phyloP scores from a whole-genome alignment of 2,329 filamentous ascomycete genomes.

The Emergomyces pasteurianus region DNA sequence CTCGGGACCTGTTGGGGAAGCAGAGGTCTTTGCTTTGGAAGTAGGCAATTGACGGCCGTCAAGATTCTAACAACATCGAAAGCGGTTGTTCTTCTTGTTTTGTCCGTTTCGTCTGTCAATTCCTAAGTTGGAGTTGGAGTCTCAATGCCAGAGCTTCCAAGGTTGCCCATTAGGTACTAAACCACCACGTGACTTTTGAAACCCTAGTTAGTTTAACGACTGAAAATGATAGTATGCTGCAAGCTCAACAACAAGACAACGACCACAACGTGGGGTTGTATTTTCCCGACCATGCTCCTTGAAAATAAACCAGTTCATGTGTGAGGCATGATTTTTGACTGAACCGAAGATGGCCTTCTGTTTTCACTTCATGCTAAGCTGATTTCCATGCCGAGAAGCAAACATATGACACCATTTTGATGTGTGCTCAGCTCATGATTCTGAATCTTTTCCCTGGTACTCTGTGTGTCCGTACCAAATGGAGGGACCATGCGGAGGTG shows the following conservation, averaged over 20 bases:
- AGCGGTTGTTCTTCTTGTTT: not conserved
- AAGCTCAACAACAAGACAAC: too few species aligned
- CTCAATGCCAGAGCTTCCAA: too few species aligned
- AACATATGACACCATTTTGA: not conserved
- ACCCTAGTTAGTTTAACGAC: too few species aligned
- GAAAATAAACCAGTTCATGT: not conserved
- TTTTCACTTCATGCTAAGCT: not conserved
- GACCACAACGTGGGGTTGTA: too few species aligned
- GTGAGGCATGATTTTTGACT: not conserved
- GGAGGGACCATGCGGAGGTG: not conserved
- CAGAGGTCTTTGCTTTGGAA: not conserved
- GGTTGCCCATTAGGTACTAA: too few species aligned
- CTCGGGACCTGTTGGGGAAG: not conserved
- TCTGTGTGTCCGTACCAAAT: too few species aligned
- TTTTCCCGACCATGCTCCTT: not conserved
- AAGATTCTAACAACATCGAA: not conserved
- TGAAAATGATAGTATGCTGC: too few species aligned
- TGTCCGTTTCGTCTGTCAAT: not conserved
- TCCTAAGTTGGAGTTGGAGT: too few species aligned
- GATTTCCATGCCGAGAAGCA: not conserved
- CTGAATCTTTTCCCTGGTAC: too few species aligned
- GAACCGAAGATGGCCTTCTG: not conserved
- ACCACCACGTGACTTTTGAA: too few species aligned
- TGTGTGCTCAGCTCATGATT: too few species aligned
- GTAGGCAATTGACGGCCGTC: not conserved